Conservation (phyloP, 257 asterid genomes). For the Orobanche coerulescens region DNA sequence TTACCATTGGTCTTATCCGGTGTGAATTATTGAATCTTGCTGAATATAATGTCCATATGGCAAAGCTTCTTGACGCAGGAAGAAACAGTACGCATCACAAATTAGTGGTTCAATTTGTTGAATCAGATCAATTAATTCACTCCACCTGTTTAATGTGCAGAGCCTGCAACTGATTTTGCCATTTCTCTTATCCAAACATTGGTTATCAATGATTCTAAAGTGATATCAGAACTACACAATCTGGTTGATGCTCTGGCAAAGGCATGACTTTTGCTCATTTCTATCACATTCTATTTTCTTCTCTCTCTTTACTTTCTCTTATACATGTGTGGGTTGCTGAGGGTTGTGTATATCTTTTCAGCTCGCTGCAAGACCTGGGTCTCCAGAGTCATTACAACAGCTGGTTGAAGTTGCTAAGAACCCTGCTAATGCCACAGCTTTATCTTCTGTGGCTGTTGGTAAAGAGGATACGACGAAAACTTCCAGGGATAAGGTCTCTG, state of each 20-base stretch:
- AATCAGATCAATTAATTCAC: constrained; percentile 4
- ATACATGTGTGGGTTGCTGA: constrained; percentile 23
- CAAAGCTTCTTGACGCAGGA: constrained; percentile 91
- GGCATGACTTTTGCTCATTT: constrained; percentile 36
- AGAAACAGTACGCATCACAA: constrained; percentile 67
- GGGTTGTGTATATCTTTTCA: constrained; percentile 26
- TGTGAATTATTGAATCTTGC: constrained; percentile 81
- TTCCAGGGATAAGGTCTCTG: constrained; percentile 64
- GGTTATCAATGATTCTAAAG: constrained; percentile 57
- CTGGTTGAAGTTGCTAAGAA: constrained; percentile 93
- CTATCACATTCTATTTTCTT: not conserved
- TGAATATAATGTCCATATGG: constrained; percentile 93
- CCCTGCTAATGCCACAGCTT: constrained; percentile 43
- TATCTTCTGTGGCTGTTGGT: constrained; percentile 46
- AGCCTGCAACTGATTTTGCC: constrained; percentile 86
- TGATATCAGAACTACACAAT: constrained; percentile 75
- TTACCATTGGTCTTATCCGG: constrained; percentile 70
- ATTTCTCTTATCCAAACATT: constrained; percentile 68
- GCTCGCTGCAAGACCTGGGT: constrained; percentile 97
- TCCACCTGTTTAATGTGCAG: constrained; percentile 45
- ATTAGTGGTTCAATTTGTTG: constrained; percentile 17
- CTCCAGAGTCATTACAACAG: constrained; percentile 86
- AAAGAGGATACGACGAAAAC: constrained; percentile 55
- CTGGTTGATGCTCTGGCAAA: constrained; percentile 89
- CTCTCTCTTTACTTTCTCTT: not conserved